phyloP scores from a whole-genome alignment of 106 monocot genomes.

The Gastrodia elata region DNA sequence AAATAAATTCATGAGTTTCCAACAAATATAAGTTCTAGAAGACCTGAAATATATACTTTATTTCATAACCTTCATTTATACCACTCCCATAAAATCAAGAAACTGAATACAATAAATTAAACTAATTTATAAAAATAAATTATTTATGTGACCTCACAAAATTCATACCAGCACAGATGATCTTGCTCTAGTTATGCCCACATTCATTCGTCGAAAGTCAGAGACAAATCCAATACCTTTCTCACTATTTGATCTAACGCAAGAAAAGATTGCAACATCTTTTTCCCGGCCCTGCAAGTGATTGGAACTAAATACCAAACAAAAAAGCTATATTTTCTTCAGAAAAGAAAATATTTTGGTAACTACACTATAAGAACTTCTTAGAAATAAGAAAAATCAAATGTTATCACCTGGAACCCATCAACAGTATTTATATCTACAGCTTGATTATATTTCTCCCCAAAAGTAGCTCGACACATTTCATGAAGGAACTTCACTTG shows the following conservation, averaged over 20 bases:
- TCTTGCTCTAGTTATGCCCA: slow-evolving; percentile 88
- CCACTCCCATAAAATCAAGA: background rate
- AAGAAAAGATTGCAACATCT: slow-evolving; percentile 91
- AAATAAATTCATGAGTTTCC: background rate
- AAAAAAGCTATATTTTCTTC: background rate
- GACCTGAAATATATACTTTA: background rate
- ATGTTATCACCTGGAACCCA: slow-evolving; percentile 75
- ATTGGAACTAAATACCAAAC: background rate
- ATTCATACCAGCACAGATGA: slow-evolving; percentile 68
- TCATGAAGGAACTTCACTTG: slow-evolving; percentile 83
- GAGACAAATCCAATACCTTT: slow-evolving; percentile 88
- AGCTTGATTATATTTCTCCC: slow-evolving; percentile 46
- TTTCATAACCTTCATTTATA: background rate
- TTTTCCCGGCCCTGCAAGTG: slow-evolving; percentile 71
- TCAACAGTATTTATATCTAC: slow-evolving; percentile 95
- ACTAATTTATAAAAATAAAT: background rate
- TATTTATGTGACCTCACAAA: background rate
- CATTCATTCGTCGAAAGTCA: slow-evolving; percentile 94
- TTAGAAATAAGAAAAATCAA: background rate
- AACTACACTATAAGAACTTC: background rate
- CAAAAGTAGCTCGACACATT: slow-evolving; percentile 56
- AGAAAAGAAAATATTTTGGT: background rate
- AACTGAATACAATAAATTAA: background rate
- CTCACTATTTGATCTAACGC: slow-evolving; percentile 64
- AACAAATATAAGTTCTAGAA: background rate